Evolutionary conservation across 345 rosid species (phyloP).

Genomic region (Lepidium aucheri): DNA sequence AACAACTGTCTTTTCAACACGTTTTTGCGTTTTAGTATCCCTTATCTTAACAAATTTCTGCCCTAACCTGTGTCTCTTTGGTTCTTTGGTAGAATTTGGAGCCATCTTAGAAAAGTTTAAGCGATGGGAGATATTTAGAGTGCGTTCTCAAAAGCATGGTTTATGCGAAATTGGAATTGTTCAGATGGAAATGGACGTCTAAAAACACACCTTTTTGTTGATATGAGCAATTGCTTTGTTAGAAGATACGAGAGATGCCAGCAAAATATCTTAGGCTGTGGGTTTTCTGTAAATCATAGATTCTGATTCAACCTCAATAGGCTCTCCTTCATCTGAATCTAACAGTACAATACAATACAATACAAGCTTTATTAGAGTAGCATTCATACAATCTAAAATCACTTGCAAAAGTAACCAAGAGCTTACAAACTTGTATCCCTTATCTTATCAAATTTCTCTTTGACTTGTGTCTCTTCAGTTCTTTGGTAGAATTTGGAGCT

Average conservation of each 20-base stretch:
- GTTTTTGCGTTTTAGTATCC: constrained; percentile 25
- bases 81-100: constrained; percentile 11
- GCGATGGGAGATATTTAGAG: too few species aligned
- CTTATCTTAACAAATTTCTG: constrained; percentile 22
- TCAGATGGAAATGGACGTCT: too few species aligned
- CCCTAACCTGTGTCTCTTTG: constrained; percentile 25
- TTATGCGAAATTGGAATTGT: too few species aligned
- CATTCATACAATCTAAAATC: not conserved
- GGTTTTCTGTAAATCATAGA: constrained; percentile 33
- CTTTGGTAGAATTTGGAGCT: too few species aligned
- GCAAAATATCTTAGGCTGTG: constrained; percentile 36
- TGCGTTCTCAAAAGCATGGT: too few species aligned
- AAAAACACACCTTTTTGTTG: too few species aligned
- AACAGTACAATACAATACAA: not conserved
- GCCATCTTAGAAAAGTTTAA: too few species aligned
- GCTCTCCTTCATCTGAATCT: constrained; percentile 28
- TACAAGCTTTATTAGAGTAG: not conserved
- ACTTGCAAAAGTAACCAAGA: not conserved
- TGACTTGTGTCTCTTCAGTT: constrained; percentile 30
- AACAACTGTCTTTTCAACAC: constrained; percentile 18
- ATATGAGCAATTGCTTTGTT: too few species aligned
- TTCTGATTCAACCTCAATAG: constrained; percentile 26
- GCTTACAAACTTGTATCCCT: constrained; percentile 28
- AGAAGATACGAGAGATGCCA: constrained; percentile 39
- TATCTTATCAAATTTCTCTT: constrained; percentile 15